Conservation (phyloP, 305 asterid genomes). For the Plantago rigida region DNA sequence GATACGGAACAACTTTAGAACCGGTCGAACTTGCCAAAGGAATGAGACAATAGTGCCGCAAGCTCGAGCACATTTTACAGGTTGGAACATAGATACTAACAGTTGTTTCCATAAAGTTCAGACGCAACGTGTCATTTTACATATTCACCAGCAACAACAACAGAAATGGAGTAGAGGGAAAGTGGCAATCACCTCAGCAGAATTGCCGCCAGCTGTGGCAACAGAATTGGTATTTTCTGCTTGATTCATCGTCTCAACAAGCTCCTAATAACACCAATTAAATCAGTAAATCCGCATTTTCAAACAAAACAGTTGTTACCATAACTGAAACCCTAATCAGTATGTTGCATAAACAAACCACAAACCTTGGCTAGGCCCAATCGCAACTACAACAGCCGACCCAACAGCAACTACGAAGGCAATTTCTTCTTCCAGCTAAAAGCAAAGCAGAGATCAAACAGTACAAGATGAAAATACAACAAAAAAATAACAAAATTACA, state of each 20-base stretch:
- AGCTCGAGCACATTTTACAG: too few relatives aligned
- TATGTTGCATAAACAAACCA: not conserved
- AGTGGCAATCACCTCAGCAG: conserved; percentile 47
- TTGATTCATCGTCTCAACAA: conserved; percentile 58
- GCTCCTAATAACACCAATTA: conserved; percentile 27
- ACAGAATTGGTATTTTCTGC: conserved; percentile 45
- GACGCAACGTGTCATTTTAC: not conserved
- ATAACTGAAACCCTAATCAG: conserved; percentile 6
- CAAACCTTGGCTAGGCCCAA: conserved; percentile 5
- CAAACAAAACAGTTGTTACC: not conserved
- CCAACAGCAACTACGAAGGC: not conserved
- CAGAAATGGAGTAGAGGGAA: not conserved
- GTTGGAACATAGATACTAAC: not conserved
- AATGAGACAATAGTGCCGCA: too few relatives aligned
- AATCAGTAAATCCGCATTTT: not conserved
- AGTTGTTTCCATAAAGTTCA: not conserved
- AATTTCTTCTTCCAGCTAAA: not conserved
- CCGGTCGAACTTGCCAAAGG: too few relatives aligned
- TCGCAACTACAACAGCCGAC: not conserved
- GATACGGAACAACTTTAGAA: not conserved
- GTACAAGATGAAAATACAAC: not conserved
- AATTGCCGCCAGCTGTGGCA: conserved; percentile 32
- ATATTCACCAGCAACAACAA: not conserved
- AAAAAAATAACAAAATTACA: not conserved
- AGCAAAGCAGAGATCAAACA: conserved; percentile 10